These are phyloP conservation scores for Thraustotheca clavata DNA, from an alignment of 352 stramenopile genomes.

Conservation along the genomic window DNA sequence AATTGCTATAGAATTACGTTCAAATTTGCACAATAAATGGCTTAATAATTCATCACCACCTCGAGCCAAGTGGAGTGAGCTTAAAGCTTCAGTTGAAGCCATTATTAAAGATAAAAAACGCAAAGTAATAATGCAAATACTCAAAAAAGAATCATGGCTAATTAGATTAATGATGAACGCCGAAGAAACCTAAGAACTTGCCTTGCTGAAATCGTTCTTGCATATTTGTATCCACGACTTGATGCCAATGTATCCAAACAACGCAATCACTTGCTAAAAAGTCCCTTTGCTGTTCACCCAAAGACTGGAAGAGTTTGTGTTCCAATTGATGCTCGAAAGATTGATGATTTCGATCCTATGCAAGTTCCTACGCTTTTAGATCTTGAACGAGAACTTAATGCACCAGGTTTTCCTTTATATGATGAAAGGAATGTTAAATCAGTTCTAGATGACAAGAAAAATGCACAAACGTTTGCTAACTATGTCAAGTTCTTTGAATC, in stretches of 20 bases:
- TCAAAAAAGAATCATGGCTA: not conserved
- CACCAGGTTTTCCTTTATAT: not conserved
- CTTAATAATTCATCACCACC: slow-evolving; percentile 39
- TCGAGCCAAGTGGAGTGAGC: slow-evolving; percentile 83
- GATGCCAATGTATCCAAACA: slow-evolving; percentile 99
- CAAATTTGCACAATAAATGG: slow-evolving; percentile 57
- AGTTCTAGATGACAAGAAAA: not conserved
- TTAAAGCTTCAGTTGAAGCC: slow-evolving; percentile 61
- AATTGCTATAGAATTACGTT: slow-evolving; percentile 40
- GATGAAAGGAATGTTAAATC: not conserved
- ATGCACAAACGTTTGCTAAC: slow-evolving; percentile 41
- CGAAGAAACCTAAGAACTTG: slow-evolving; percentile 81
- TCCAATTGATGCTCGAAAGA: slow-evolving; percentile 79
- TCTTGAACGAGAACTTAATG: slow-evolving; percentile 77
- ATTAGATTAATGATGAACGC: slow-evolving; percentile 12
- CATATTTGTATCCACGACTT: slow-evolving; percentile 95
- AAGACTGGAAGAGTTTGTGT: slow-evolving; percentile 98
- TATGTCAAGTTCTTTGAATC: slow-evolving; percentile 70
- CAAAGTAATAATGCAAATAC: slow-evolving; percentile 21
- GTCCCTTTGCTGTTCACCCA: slow-evolving; percentile 96
- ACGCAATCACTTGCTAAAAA: slow-evolving; percentile 99
- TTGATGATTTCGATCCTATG: slow-evolving; percentile 85
- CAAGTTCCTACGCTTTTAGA: slow-evolving; percentile 76
- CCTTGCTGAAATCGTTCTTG: slow-evolving; percentile 93
- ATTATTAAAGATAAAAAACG: slow-evolving; percentile 45